Evolutionary conservation across 371 early-diverging fungal genomes (phyloP).

Genomic region (Mortierella sp.): DNA sequence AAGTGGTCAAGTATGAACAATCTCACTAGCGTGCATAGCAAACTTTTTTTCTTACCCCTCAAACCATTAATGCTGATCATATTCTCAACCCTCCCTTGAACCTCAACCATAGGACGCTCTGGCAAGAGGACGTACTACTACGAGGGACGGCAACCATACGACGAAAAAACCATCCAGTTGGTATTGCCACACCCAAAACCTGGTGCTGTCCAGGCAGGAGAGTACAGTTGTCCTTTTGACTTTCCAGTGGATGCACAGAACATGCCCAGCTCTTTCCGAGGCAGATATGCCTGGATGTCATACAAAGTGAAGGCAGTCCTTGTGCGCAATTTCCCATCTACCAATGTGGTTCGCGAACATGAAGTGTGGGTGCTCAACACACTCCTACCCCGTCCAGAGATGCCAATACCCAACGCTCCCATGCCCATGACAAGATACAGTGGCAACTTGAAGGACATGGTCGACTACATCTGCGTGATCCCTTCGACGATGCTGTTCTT

Average conservation of each 20-base stretch:
- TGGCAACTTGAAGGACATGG: not conserved
- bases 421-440: conserved; percentile 11
- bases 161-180: conserved; percentile 1
- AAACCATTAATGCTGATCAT: no score
- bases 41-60: no score
- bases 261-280: conserved; percentile 10
- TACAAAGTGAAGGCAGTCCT: conserved; percentile 20
- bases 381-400: conserved; percentile 11
- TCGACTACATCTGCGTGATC: conserved; percentile 22
- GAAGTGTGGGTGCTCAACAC: conserved; percentile 22
- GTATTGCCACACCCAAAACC: conserved; percentile 1
- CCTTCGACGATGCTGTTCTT: conserved; percentile 15
- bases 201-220: conserved; percentile 9
- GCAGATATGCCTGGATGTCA: conserved; percentile 8
- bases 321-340: conserved; percentile 18
- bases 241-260: conserved; percentile 4
- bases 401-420: conserved; percentile 5
- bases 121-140: not conserved
- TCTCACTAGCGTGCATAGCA: no score
- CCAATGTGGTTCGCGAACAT: conserved; percentile 13
- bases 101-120: no score
- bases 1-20: conserved; percentile 18
- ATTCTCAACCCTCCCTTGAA: no score
- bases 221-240: conserved; percentile 1
- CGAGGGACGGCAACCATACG: conserved; percentile 3